phyloP scores from a whole-genome alignment of 2,329 filamentous ascomycete genomes.

The Drechslerella coelobrocha region DNA sequence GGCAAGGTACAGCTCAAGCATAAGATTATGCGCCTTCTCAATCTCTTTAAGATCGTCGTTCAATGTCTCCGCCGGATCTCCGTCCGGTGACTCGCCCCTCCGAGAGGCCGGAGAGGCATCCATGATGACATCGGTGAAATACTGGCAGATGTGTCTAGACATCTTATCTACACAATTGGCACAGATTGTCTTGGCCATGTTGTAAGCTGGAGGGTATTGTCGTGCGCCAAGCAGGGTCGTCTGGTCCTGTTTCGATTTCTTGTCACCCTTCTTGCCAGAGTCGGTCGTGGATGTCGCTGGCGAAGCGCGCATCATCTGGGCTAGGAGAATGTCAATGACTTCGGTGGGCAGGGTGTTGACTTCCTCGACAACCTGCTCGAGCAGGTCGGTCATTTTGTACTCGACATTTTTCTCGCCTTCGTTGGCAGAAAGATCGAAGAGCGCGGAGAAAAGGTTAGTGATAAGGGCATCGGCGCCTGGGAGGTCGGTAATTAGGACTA shows the following conservation, averaged over 20 bases:
- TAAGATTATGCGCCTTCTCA: slow-evolving; percentile 83
- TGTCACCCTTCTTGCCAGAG: slow-evolving; percentile 55
- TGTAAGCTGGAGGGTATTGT: slow-evolving; percentile 77
- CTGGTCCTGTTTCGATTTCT: slow-evolving; percentile 69
- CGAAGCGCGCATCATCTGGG: slow-evolving; percentile 90
- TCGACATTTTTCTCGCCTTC: slow-evolving; percentile 91
- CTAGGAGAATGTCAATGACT: slow-evolving; percentile 90
- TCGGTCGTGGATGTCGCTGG: slow-evolving; percentile 59
- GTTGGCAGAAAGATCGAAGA: slow-evolving; percentile 89
- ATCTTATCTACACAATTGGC: slow-evolving; percentile 90
- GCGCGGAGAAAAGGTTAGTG: slow-evolving; percentile 79
- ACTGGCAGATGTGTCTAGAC: slow-evolving; percentile 91
- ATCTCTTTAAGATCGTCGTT: slow-evolving; percentile 87
- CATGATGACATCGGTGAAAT: slow-evolving; percentile 95
- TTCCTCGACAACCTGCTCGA: slow-evolving; percentile 87
- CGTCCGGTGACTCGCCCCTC: slow-evolving; percentile 56
- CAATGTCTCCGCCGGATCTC: slow-evolving; percentile 66
- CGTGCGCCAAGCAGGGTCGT: slow-evolving; percentile 38
- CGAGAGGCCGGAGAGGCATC: slow-evolving; percentile 70
- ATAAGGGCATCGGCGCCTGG: slow-evolving; percentile 81
- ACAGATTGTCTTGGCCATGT: slow-evolving; percentile 95
- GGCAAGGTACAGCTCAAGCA: slow-evolving; percentile 92
- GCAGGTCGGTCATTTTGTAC: slow-evolving; percentile 84
- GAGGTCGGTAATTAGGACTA: slow-evolving; percentile 87
- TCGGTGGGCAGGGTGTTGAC: slow-evolving; percentile 76